Conservation (phyloP, 306 rosid genomes). For the Vigna reflexopilosa region DNA sequence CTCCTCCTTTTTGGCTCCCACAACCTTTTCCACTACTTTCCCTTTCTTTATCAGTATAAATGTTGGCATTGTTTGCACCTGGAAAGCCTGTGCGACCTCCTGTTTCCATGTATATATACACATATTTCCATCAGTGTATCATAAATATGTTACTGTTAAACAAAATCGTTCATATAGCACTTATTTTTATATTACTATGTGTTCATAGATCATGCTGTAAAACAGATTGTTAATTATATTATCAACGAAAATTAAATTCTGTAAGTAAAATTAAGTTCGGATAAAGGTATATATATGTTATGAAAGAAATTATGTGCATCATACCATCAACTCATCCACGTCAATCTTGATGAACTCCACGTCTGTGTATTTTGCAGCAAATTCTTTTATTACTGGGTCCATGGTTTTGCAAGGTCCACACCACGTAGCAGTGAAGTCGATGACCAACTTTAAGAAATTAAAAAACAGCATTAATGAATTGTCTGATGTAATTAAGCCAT, state of each 20-base stretch:
- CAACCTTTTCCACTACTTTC: constrained; percentile 60
- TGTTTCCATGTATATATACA: constrained; percentile 32
- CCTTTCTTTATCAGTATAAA: constrained; percentile 78
- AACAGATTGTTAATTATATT: no score
- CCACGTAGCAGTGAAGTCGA: constrained; percentile 91
- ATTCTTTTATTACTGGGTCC: constrained; percentile 66
- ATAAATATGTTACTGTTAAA: background rate
- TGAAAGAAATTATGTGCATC: background rate
- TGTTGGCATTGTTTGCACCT: constrained; percentile 82
- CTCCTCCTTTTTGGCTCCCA: constrained; percentile 76
- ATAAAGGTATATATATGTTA: background rate
- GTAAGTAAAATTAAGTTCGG: background rate
- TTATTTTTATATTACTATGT: no score
- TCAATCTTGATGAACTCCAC: constrained; percentile 78
- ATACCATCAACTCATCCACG: constrained; percentile 69
- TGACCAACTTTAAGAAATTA: constrained; percentile 61
- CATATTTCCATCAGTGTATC: background rate
- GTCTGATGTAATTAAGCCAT: background rate
- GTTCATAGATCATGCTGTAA: no score
- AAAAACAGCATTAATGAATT: background rate
- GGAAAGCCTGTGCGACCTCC: constrained; percentile 66
- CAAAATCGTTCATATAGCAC: background rate
- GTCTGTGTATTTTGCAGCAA: constrained; percentile 57
- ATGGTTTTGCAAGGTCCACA: constrained; percentile 83
- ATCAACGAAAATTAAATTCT: background rate